A percentile compares a stretch with the other conserved stretches of the same genome.
phyloP scores from a whole-genome alignment of 495 filamentous ascomycete genomes.

The Neurospora sp. region DNA sequence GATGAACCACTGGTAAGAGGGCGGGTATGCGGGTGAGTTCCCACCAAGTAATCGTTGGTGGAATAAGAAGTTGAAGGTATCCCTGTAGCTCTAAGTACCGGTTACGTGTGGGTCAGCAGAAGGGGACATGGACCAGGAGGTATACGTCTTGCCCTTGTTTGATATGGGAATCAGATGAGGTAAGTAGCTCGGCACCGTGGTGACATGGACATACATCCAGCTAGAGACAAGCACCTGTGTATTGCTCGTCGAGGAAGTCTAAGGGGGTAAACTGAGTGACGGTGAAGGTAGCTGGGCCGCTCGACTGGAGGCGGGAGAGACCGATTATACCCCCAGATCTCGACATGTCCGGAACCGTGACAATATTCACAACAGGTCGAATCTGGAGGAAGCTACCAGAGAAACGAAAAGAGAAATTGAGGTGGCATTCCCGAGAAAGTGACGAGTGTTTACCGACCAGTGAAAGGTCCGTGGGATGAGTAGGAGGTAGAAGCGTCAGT shows the following conservation, averaged over 20 bases:
- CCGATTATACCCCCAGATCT: constrained; percentile 4
- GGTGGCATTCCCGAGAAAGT: not conserved
- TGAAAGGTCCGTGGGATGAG: not conserved
- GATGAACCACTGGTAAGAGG: constrained; percentile 13
- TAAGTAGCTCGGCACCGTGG: not conserved
- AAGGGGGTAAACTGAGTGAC: constrained; percentile 6
- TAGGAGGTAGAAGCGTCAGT: not conserved
- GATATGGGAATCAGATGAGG: constrained; percentile 7
- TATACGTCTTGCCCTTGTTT: not conserved
- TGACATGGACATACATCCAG: not conserved
- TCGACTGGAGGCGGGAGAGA: constrained; percentile 7
- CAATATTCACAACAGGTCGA: not conserved
- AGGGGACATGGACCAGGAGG: not conserved
- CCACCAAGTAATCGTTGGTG: constrained; percentile 15
- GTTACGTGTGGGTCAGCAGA: not conserved
- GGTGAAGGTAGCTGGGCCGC: constrained; percentile 4
- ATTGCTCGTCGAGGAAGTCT: not conserved
- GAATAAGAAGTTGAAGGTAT: constrained; percentile 13
- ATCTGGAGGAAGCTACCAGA: not conserved
- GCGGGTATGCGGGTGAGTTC: constrained; percentile 21
- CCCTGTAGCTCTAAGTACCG: constrained; percentile 2
- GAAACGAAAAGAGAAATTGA: not conserved
- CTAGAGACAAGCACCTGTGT: not conserved
- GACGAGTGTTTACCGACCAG: not conserved
- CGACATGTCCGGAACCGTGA: not conserved